A percentile compares a stretch with the other conserved stretches of the same genome.
Evolutionary conservation across 257 asterid species (phyloP).

Genomic region (Catharanthus roseus): DNA sequence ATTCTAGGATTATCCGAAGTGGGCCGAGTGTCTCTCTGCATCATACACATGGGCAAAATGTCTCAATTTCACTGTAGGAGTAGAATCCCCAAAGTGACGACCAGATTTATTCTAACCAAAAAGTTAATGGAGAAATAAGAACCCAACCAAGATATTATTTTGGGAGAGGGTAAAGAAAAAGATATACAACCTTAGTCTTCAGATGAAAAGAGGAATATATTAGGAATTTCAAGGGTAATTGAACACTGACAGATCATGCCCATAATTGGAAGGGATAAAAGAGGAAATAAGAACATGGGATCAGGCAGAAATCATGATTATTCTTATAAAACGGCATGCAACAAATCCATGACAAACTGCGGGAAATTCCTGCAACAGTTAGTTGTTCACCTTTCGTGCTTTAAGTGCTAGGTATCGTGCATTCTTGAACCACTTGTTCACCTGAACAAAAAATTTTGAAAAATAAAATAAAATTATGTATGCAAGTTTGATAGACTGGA

Average conservation of each 20-base stretch:
- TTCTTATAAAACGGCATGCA: neutral
- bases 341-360: constrained; percentile 5
- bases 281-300: neutral
- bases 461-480: constrained; percentile 10
- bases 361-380: constrained; percentile 5
- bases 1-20: constrained; percentile 33
- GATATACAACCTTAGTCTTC: neutral
- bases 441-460: too few relatives aligned
- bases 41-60: constrained; percentile 13
- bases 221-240: constrained; percentile 1
- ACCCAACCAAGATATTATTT: neutral
- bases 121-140: neutral
- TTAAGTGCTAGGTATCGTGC: constrained; percentile 91
- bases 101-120: neutral
- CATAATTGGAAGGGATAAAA: neutral
- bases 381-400: constrained; percentile 69
- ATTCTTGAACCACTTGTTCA: constrained; percentile 98
- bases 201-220: neutral
- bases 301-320: neutral
- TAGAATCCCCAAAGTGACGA: neutral
- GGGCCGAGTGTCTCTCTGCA: constrained; percentile 26
- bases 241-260: neutral
- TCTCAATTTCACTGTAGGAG: neutral
- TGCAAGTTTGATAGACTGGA: neutral
- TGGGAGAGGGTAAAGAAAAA: neutral